Evolutionary conservation across 2,329 filamentous ascomycete genomes (phyloP).

Genomic region (Colletotrichum brevisporum): DNA sequence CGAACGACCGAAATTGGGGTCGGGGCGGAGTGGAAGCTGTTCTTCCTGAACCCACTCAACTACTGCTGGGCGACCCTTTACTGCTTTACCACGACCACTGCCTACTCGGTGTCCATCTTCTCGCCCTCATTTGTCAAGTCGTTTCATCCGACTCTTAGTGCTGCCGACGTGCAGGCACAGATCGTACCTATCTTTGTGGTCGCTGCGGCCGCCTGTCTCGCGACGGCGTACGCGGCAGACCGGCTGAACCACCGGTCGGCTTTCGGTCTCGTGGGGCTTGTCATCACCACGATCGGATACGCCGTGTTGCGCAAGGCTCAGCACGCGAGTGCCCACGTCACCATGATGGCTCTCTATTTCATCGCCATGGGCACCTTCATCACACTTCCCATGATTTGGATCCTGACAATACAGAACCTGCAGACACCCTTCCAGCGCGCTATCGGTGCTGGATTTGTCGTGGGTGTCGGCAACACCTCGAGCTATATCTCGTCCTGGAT

Average conservation of each 20-base stretch:
- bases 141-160: constrained; percentile 36
- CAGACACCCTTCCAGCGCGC: constrained; percentile 42
- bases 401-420: constrained; percentile 38
- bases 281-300: constrained; percentile 39
- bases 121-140: constrained; percentile 42
- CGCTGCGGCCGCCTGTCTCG: constrained; percentile 35
- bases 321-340: constrained; percentile 14
- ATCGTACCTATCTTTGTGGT: constrained; percentile 42
- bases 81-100: constrained; percentile 41
- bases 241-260: constrained; percentile 40
- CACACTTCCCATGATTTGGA: constrained; percentile 42
- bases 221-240: constrained; percentile 34
- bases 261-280: constrained; percentile 38
- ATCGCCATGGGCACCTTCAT: constrained; percentile 40
- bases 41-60: constrained; percentile 41
- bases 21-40: constrained; percentile 37
- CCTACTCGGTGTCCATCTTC: constrained; percentile 42
- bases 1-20: constrained; percentile 21
- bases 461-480: constrained; percentile 55
- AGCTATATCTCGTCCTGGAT: constrained; percentile 43
- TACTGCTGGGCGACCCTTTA: constrained; percentile 41
- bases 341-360: constrained; percentile 42
- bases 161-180: constrained; percentile 38
- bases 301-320: constrained; percentile 19
- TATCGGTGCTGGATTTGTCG: constrained; percentile 51